Conservation (phyloP, 2,329 filamentous ascomycete species). For the Sclerotinia nivalis region DNA sequence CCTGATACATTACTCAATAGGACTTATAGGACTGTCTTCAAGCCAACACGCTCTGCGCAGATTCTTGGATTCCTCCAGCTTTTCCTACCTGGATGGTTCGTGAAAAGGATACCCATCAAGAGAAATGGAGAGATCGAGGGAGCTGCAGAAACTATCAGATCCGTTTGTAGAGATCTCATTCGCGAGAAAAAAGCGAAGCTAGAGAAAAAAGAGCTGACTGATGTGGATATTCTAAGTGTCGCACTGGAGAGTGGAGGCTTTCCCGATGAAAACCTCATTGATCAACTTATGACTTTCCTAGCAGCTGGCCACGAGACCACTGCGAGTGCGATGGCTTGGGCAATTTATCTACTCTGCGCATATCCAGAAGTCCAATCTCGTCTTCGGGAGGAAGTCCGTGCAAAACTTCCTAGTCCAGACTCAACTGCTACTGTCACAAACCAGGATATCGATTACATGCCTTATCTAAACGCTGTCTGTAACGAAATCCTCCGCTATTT, state of each 20-base stretch:
- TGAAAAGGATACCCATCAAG: constrained; percentile 65
- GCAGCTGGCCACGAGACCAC: constrained; percentile 82
- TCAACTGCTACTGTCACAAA: constrained; percentile 49
- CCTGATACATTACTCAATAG: constrained; percentile 59
- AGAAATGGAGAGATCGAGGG: constrained; percentile 65
- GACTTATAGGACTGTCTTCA: constrained; percentile 59
- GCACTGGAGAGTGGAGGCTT: constrained; percentile 76
- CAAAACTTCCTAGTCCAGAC: constrained; percentile 54
- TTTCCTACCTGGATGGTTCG: constrained; percentile 63
- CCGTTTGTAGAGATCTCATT: constrained; percentile 68
- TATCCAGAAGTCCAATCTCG: constrained; percentile 64
- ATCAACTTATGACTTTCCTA: constrained; percentile 89
- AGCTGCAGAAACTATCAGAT: constrained; percentile 61
- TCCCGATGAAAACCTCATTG: constrained; percentile 75
- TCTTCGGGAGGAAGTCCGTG: constrained; percentile 68
- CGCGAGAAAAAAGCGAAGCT: constrained; percentile 64
- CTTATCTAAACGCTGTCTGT: constrained; percentile 78
- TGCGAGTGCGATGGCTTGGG: constrained; percentile 73
- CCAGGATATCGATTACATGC: constrained; percentile 67
- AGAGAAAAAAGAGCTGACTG: constrained; percentile 50
- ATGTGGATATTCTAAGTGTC: constrained; percentile 76
- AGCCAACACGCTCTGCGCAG: constrained; percentile 52
- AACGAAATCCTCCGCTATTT: constrained; percentile 75
- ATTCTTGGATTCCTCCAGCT: constrained; percentile 59
- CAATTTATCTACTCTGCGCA: constrained; percentile 66